Conservation (phyloP, 805 yeast genomes). For the Candida palmyrensis region DNA sequence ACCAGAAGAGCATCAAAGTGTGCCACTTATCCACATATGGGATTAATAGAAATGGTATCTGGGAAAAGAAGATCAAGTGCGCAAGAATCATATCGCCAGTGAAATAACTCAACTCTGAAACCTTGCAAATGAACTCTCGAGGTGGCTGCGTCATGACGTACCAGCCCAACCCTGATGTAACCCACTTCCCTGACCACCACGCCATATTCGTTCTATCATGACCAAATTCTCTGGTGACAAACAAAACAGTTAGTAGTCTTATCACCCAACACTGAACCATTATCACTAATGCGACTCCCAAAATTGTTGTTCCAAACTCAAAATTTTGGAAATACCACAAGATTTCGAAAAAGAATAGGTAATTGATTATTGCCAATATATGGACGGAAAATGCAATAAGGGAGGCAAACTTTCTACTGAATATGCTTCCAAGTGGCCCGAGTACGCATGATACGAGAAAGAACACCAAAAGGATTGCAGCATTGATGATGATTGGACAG, state of each 20-base stretch:
- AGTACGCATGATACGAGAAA: slow-evolving; percentile 41
- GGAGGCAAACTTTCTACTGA: slow-evolving; percentile 43
- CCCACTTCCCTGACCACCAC: slow-evolving; percentile 67
- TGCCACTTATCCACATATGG: slow-evolving; percentile 68
- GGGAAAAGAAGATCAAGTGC: slow-evolving; percentile 52
- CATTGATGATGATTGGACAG: slow-evolving; percentile 45
- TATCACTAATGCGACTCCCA: slow-evolving; percentile 56
- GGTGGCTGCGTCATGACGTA: slow-evolving; percentile 55
- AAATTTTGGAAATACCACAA: slow-evolving; percentile 67
- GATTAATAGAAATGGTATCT: slow-evolving; percentile 55
- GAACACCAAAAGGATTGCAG: slow-evolving; percentile 31
- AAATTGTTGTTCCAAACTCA: slow-evolving; percentile 52
- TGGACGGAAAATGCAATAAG: slow-evolving; percentile 56
- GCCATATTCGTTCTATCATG: slow-evolving; percentile 58
- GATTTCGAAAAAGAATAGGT: slow-evolving; percentile 53
- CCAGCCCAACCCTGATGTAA: slow-evolving; percentile 58
- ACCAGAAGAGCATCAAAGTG: slow-evolving; percentile 63
- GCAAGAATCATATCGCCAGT: slow-evolving; percentile 59
- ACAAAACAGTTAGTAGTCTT: slow-evolving; percentile 41
- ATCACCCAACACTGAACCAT: slow-evolving; percentile 55
- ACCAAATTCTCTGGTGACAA: slow-evolving; percentile 59
- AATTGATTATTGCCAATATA: slow-evolving; percentile 44
- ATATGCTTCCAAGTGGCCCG: slow-evolving; percentile 47
- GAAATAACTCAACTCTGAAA: slow-evolving; percentile 62
- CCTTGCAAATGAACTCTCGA: slow-evolving; percentile 59